Evolutionary conservation across 2,329 filamentous ascomycete species (phyloP).

Genomic region (Sporothrix sp.): DNA sequence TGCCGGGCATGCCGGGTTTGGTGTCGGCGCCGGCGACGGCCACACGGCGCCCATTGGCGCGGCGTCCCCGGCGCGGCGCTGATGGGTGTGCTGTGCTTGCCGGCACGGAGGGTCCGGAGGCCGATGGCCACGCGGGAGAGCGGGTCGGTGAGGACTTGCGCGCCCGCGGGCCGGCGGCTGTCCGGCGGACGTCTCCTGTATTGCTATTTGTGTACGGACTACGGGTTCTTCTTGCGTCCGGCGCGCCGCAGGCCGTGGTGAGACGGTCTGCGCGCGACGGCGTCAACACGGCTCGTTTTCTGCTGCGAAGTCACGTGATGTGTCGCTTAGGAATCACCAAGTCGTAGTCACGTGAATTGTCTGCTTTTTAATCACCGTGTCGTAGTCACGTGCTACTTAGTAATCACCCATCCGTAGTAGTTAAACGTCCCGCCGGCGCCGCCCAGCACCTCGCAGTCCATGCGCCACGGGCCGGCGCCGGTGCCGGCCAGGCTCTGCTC

Average conservation of each 20-base stretch:
- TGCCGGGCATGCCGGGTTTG: conserved; percentile 11
- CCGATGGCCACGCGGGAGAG: not conserved
- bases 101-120: not conserved
- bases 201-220: not conserved
- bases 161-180: no score
- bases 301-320: no score
- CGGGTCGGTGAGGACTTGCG: conserved; percentile 14
- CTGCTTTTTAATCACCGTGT: no score
- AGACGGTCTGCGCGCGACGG: conserved; percentile 15
- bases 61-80: not conserved
- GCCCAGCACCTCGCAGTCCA: conserved; percentile 34
- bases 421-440: conserved; percentile 33
- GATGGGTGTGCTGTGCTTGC: not conserved
- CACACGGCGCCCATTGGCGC: not conserved
- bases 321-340: no score
- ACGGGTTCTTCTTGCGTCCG: no score
- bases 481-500: conserved; percentile 9
- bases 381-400: conserved; percentile 11
- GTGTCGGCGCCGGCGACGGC: conserved; percentile 24
- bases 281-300: no score
- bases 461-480: conserved; percentile 28
- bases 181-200: no score
- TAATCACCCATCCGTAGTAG: conserved; percentile 36
- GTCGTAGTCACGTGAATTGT: no score
- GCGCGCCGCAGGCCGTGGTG: conserved; percentile 15